phyloP scores from a whole-genome alignment of 179 eudicot genomes.

The Spinacia oleracea region DNA sequence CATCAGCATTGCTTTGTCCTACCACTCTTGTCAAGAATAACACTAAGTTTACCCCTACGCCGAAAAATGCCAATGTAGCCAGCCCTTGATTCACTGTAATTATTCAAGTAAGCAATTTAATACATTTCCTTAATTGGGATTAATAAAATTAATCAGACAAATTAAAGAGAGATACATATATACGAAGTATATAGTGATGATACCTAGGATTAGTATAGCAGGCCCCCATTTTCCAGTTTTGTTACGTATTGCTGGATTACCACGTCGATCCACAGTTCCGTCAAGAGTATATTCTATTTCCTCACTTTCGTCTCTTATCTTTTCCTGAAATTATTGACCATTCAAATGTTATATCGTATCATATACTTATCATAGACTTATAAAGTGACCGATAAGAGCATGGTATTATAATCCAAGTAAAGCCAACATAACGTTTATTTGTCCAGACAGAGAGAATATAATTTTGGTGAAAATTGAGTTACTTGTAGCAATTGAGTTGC shows the following conservation, averaged over 20 bases:
- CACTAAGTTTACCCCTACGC: slow-evolving; percentile 53
- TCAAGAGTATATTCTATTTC: slow-evolving; percentile 31
- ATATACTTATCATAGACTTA: too few relatives aligned
- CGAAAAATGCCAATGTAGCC: slow-evolving; percentile 46
- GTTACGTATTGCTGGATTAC: slow-evolving; percentile 33
- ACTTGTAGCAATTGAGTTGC: too few relatives aligned
- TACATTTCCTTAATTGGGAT: too few relatives aligned
- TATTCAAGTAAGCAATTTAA: background rate
- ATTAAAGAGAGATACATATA: background rate
- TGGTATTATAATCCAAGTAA: too few relatives aligned
- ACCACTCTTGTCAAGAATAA: slow-evolving; percentile 46
- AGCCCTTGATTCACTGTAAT: slow-evolving; percentile 37
- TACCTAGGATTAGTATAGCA: slow-evolving; percentile 32
- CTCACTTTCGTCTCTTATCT: slow-evolving; percentile 18
- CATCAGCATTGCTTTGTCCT: slow-evolving; percentile 48
- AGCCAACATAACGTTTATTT: too few relatives aligned
- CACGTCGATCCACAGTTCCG: slow-evolving; percentile 32
- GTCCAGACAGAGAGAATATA: too few relatives aligned
- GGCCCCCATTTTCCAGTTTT: slow-evolving; percentile 36
- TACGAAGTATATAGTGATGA: background rate
- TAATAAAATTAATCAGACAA: too few relatives aligned
- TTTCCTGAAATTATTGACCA: background rate
- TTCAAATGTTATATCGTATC: too few relatives aligned
- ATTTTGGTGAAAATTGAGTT: too few relatives aligned
- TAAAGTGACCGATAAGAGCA: too few relatives aligned